A percentile compares a stretch with the other conserved stretches of the same genome.
Evolutionary conservation across 352 stramenopile species (phyloP).

Genomic region (Phytophthora syringae): DNA sequence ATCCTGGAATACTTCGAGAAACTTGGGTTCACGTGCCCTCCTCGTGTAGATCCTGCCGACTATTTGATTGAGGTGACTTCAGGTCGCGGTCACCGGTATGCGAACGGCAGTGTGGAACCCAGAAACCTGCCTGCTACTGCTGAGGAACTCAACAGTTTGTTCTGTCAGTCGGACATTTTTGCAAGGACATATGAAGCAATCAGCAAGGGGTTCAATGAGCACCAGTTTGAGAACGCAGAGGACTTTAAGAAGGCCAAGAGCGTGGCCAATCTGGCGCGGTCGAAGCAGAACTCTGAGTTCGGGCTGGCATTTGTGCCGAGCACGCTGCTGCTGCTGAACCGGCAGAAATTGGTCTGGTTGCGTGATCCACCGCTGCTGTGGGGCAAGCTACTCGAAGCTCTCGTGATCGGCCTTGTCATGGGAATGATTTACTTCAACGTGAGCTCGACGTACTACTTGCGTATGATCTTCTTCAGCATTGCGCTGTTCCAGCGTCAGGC

Average conservation of each 20-base stretch:
- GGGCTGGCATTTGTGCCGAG: conserved; percentile 51
- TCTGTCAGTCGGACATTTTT: conserved; percentile 64
- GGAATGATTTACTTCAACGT: conserved; percentile 77
- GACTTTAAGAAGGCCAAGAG: conserved; percentile 67
- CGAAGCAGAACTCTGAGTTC: conserved; percentile 63
- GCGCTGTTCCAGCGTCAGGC: conserved; percentile 74
- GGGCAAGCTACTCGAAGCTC: conserved; percentile 65
- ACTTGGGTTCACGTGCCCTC: conserved; percentile 74
- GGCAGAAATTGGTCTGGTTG: conserved; percentile 74
- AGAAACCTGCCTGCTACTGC: conserved; percentile 29
- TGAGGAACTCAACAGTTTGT: conserved; percentile 64
- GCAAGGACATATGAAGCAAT: conserved; percentile 53
- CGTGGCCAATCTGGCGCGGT: conserved; percentile 53
- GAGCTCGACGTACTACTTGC: conserved; percentile 62
- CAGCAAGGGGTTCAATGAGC: conserved; percentile 60
- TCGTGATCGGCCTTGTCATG: conserved; percentile 81
- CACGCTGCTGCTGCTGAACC: conserved; percentile 58
- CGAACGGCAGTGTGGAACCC: conserved; percentile 43
- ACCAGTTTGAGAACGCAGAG: conserved; percentile 61
- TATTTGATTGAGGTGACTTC: conserved; percentile 77
- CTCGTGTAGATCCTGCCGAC: conserved; percentile 64
- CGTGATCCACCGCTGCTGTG: conserved; percentile 65
- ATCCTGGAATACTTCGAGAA: conserved; percentile 87
- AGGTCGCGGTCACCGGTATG: conserved; percentile 54
- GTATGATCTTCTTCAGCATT: conserved; percentile 78